Conservation (phyloP, 768 basidiomycete genomes). For the Kwoniella bestiolae region DNA sequence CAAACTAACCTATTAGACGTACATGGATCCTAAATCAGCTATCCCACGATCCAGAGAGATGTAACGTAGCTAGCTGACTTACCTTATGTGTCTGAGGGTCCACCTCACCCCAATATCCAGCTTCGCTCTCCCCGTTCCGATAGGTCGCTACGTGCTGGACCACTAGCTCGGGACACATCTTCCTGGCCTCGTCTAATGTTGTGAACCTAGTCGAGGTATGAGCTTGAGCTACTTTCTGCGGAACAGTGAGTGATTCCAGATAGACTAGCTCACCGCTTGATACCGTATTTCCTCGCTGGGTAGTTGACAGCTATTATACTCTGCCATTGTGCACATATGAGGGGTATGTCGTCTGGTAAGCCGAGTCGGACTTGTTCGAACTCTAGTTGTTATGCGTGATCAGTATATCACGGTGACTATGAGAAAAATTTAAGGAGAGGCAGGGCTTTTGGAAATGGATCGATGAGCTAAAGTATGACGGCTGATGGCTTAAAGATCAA, state of each 20-base stretch:
- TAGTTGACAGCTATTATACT: slow-evolving; percentile 90
- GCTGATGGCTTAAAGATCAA: slow-evolving; percentile 62
- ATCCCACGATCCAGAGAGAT: not conserved
- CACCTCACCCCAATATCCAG: slow-evolving; percentile 89
- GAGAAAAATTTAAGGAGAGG: too few relatives aligned
- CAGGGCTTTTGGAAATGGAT: too few relatives aligned
- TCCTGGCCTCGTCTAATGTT: slow-evolving; percentile 68
- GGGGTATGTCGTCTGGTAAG: slow-evolving; percentile 59
- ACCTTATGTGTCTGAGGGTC: slow-evolving; percentile 93
- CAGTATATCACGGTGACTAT: too few relatives aligned
- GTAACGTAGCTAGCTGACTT: slow-evolving; percentile 5
- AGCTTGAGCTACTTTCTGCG: not conserved
- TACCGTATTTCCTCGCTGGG: slow-evolving; percentile 87
- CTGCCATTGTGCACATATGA: slow-evolving; percentile 52
- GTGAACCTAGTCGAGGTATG: slow-evolving; percentile 16
- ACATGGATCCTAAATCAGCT: not conserved
- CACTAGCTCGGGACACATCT: slow-evolving; percentile 79
- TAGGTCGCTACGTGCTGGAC: slow-evolving; percentile 96
- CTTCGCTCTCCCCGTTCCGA: slow-evolving; percentile 65
- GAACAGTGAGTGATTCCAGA: not conserved
- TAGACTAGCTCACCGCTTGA: slow-evolving; percentile 86
- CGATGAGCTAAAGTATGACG: not conserved
- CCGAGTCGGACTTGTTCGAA: slow-evolving; percentile 84
- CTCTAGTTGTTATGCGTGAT: slow-evolving; percentile 55
- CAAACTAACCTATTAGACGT: slow-evolving; percentile 71